phyloP scores from a whole-genome alignment of 176 grass and related monocot species.

The Carex myosuroides region DNA sequence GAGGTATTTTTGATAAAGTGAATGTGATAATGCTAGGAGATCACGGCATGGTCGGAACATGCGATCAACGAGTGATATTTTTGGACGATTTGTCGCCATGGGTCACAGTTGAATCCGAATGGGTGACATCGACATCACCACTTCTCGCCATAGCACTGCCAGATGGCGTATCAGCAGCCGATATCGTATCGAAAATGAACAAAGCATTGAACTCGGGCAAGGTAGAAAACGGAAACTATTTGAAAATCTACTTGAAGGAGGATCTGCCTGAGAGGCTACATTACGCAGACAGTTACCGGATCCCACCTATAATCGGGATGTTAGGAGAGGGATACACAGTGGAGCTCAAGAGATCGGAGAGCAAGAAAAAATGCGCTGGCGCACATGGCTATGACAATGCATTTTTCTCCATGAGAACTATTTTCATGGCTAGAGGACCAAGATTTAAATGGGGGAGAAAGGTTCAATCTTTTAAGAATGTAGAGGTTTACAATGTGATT shows the following conservation, averaged over 20 bases:
- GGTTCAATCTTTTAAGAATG: slow-evolving; percentile 70
- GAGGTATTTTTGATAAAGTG: slow-evolving; percentile 71
- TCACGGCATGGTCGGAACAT: slow-evolving; percentile 88
- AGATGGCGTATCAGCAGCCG: slow-evolving; percentile 28
- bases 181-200: slow-evolving; percentile 83
- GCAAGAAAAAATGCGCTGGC: slow-evolving; percentile 58
- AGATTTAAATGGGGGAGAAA: slow-evolving; percentile 49
- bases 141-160: slow-evolving; percentile 63
- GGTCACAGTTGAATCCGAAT: slow-evolving; percentile 45
- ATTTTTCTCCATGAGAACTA: slow-evolving; percentile 95
- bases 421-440: slow-evolving; percentile 65
- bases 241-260: slow-evolving; percentile 82
- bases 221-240: slow-evolving; percentile 51
- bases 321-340: slow-evolving; percentile 76
- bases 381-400: slow-evolving; percentile 80
- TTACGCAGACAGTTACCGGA: slow-evolving; percentile 63
- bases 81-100: slow-evolving; percentile 61
- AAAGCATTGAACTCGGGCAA: slow-evolving; percentile 65
- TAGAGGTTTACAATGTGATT: slow-evolving; percentile 77
- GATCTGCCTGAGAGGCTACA: slow-evolving; percentile 62
- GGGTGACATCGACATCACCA: slow-evolving; percentile 53
- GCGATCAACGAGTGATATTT: slow-evolving; percentile 57
- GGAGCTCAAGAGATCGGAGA: slow-evolving; percentile 33
- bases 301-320: slow-evolving; percentile 72
- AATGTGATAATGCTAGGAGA: slow-evolving; percentile 75